These are phyloP conservation scores for Oemleria cerasiformis DNA, from an alignment of 306 rosid genomes.

Conservation along the genomic window DNA sequence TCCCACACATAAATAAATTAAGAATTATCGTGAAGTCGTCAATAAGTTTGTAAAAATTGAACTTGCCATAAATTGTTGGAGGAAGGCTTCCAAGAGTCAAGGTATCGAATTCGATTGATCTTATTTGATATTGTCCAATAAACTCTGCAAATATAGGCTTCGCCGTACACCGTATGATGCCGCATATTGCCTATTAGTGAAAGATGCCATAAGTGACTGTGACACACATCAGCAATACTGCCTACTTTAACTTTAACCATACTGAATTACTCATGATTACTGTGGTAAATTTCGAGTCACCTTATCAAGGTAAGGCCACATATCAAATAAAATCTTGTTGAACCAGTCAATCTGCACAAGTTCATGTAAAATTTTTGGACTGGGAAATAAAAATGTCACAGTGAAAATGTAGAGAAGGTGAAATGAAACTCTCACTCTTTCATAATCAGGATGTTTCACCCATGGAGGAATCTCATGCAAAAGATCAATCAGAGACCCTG, in stretches of 20 bases:
- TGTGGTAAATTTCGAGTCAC: conserved; percentile 11
- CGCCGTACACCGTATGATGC: conserved; percentile 10
- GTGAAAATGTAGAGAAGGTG: neutral
- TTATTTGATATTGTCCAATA: conserved; percentile 18
- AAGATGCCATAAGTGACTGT: neutral
- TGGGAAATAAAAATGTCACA: neutral
- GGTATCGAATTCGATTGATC: conserved; percentile 23
- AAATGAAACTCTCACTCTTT: conserved; percentile 21
- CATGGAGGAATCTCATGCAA: conserved; percentile 32
- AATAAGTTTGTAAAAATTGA: no score
- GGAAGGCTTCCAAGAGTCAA: conserved; percentile 32
- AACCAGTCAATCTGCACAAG: conserved; percentile 33
- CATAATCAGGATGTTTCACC: conserved; percentile 36
- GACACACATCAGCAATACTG: neutral
- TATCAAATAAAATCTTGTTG: conserved; percentile 28
- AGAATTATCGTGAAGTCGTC: no score
- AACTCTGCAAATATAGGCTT: conserved; percentile 24
- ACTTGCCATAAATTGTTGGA: conserved; percentile 24
- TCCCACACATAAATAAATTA: no score
- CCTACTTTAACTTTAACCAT: neutral
- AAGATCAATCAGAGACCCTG: conserved; percentile 20
- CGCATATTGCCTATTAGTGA: conserved; percentile 21
- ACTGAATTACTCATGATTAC: neutral
- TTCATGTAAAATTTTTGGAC: neutral
- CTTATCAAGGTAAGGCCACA: conserved; percentile 39